phyloP scores from a whole-genome alignment of 177 flowering plant genomes.

The Tripterygium wilfordii region DNA sequence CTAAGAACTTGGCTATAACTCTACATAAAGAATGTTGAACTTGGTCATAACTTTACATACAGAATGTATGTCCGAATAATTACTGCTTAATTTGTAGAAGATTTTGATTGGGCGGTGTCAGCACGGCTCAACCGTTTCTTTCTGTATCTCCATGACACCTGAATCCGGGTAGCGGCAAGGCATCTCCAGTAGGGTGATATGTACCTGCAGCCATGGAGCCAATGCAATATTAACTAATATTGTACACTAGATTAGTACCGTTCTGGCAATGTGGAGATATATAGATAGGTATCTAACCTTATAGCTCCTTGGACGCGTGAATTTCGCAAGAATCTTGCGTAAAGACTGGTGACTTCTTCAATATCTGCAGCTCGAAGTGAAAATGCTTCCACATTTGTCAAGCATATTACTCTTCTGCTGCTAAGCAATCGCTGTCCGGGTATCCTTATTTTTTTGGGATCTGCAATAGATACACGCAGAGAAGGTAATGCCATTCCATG shows the following conservation, averaged over 20 bases:
- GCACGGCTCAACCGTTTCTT: conserved; percentile 47
- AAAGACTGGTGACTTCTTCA: conserved; percentile 51
- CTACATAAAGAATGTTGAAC: too few relatives aligned
- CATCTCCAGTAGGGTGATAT: conserved; percentile 76
- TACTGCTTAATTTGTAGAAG: too few relatives aligned
- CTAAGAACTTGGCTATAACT: too few relatives aligned
- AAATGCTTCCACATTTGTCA: conserved; percentile 61
- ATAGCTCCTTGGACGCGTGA: conserved; percentile 54
- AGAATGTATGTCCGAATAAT: too few relatives aligned
- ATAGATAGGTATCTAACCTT: too few relatives aligned
- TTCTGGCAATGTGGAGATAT: not conserved
- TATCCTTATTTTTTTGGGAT: conserved; percentile 26
- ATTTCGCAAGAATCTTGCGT: conserved; percentile 40
- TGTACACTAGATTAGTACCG: too few relatives aligned
- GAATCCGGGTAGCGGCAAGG: conserved; percentile 59
- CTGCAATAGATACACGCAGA: too few relatives aligned
- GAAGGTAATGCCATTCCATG: conserved; percentile 1
- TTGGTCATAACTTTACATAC: too few relatives aligned
- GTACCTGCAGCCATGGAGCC: conserved; percentile 36
- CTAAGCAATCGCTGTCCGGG: conserved; percentile 36
- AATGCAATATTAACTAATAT: too few relatives aligned
- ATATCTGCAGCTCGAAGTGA: conserved; percentile 44
- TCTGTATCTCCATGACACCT: conserved; percentile 82
- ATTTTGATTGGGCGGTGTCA: conserved; percentile 9
- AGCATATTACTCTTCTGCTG: conserved; percentile 42